A percentile compares a stretch with the other conserved stretches of the same genome.
Evolutionary conservation across 73 alveolate species (phyloP).

Genomic region (Strombidium stylifer): DNA sequence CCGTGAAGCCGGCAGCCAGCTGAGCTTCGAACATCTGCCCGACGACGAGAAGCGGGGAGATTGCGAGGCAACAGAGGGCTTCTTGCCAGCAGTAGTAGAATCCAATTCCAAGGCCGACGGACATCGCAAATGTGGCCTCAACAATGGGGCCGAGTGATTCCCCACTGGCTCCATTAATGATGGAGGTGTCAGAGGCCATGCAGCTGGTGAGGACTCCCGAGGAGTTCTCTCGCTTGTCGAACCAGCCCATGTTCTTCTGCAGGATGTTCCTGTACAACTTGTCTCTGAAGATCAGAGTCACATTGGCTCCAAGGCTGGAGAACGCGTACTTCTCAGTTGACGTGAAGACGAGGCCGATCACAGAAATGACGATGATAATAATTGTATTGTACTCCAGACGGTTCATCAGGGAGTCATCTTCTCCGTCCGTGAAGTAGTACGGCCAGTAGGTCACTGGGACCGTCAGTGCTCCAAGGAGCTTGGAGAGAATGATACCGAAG

Average conservation of each 20-base stretch:
- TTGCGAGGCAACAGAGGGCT: slow-evolving; percentile 55
- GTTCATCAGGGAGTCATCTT: slow-evolving; percentile 1
- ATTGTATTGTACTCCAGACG: not conserved
- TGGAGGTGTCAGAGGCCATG: slow-evolving; percentile 38
- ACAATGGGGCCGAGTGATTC: slow-evolving; percentile 30
- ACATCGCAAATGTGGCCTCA: slow-evolving; percentile 29
- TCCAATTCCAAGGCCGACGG: slow-evolving; percentile 62
- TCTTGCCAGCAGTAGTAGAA: slow-evolving; percentile 65
- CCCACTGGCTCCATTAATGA: slow-evolving; percentile 42
- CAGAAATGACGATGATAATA: slow-evolving; percentile 18
- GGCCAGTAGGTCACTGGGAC: slow-evolving; percentile 19
- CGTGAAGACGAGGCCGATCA: not conserved
- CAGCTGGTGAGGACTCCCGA: slow-evolving; percentile 39
- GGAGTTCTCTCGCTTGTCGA: slow-evolving; percentile 45
- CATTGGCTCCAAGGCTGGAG: slow-evolving; percentile 31
- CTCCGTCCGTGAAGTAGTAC: not conserved
- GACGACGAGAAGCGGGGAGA: slow-evolving; percentile 58
- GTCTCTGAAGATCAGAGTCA: slow-evolving; percentile 35
- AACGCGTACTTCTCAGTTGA: slow-evolving; percentile 16
- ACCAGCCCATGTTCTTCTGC: slow-evolving; percentile 41
- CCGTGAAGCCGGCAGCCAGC: slow-evolving; percentile 7
- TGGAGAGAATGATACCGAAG: no score
- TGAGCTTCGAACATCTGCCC: slow-evolving; percentile 22
- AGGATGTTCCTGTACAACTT: slow-evolving; percentile 15
- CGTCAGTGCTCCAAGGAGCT: no score